Evolutionary conservation across 805 yeast species (phyloP).

Genomic region (Wickerhamiella bombiphila): DNA sequence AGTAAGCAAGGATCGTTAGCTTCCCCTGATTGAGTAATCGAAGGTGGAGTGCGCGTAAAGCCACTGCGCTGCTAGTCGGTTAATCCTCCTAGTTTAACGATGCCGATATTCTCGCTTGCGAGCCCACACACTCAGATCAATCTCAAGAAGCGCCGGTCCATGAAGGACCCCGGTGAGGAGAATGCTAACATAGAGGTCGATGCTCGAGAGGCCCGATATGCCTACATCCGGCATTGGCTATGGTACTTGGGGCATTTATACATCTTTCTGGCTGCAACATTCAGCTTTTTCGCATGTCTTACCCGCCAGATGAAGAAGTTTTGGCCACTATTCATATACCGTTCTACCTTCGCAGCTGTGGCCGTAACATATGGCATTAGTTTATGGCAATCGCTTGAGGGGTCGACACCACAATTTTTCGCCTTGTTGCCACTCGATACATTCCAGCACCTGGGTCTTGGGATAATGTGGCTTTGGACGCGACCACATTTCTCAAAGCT

Average conservation of each 20-base stretch:
- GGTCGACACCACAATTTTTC: constrained; percentile 44
- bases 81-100: too few species aligned
- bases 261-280: constrained; percentile 3
- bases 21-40: too few species aligned
- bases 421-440: constrained; percentile 58
- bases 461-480: constrained; percentile 40
- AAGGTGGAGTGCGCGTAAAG: too few species aligned
- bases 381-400: constrained; percentile 34
- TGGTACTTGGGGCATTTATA: constrained; percentile 13
- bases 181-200: not conserved
- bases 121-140: not conserved
- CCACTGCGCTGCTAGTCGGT: too few species aligned
- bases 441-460: constrained; percentile 51
- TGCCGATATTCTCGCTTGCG: too few species aligned
- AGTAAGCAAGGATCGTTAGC: too few species aligned
- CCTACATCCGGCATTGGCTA: not conserved
- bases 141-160: not conserved
- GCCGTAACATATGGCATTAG: constrained; percentile 17
- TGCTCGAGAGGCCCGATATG: not conserved
- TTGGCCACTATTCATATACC: constrained; percentile 18
- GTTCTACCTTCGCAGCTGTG: constrained; percentile 15
- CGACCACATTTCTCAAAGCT: constrained; percentile 47
- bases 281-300: constrained; percentile 13
- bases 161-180: not conserved
- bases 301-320: constrained; percentile 16